Base-by-base conservation (phyloP, 2,329 filamentous ascomycete species). In the Colletotrichum higginsianum region DNA sequence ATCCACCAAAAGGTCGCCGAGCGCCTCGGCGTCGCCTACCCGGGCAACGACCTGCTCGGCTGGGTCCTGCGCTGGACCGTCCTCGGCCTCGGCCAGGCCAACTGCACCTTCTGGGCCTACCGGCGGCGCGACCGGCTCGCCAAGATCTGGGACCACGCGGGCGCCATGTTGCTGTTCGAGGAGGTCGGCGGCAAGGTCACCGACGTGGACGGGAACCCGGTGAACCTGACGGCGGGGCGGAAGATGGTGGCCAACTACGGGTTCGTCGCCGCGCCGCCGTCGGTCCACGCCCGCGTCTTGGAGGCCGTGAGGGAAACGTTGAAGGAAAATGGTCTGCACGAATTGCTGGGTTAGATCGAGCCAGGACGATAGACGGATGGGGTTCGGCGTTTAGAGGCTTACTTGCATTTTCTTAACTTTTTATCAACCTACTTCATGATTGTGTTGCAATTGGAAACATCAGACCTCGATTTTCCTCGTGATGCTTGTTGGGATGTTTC, bases 111-210 rank as follows among this genome's bases (percentile, higher is more conserved):
- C 12, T 90, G 88, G 87, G 84, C 89, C 12, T 90, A 90, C 79
- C 85, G 84, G 73, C 78, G 79, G 26, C 80, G 82, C 23, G 82
- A 84, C 30, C 81, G 87, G 0, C 81, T 81, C 13, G 88, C 84
- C 12, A 90, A 90, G 79, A 81, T 87, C 1, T 90, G 88, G 88
- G 88, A 90, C 72, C 88, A 90, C 67, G 88, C 88, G 0, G 88
- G 88, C 2, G 88, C 88, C 0, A 89, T 90, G 86, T 76, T 90
- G 42, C 76, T 90, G 9, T 90, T 88, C 53, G 85, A 89, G 71
- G 88, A 90, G 76, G 81, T 86, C 1, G 88, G 88, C 1, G 88
- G 88, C 1, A 82, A 80, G 67, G 82, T 90, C 61, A 89, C 87
- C 0, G 88, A 90, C 72, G 82, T 89, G 0, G 80, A 86, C 57